Evolutionary conservation across 495 filamentous ascomycete genomes (phyloP).

Genomic region (Aspergillus haitiensis): DNA sequence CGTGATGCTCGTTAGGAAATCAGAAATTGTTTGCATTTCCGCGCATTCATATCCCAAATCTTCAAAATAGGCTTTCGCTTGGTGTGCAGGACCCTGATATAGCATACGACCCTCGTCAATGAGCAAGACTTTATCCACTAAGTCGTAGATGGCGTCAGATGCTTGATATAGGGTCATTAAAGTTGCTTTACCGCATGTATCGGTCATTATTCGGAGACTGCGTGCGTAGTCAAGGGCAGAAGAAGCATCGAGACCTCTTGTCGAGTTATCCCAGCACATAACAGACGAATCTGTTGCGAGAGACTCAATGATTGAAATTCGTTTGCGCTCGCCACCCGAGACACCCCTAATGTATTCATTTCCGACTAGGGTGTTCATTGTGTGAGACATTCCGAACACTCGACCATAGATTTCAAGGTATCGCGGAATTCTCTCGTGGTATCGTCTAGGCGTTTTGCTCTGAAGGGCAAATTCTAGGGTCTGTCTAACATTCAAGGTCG

Average conservation of each 20-base stretch:
- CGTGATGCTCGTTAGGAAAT: conserved; percentile 82
- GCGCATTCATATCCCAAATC: conserved; percentile 74
- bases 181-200: conserved; percentile 74
- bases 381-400: conserved; percentile 85
- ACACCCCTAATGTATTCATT: conserved; percentile 80
- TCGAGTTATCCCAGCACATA: conserved; percentile 81
- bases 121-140: conserved; percentile 83
- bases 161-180: conserved; percentile 82
- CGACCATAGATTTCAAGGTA: conserved; percentile 69
- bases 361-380: conserved; percentile 77
- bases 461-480: conserved; percentile 79
- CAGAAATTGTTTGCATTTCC: conserved; percentile 75
- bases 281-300: conserved; percentile 74
- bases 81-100: conserved; percentile 69
- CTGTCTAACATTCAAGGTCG: conserved; percentile 79
- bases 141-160: conserved; percentile 76
- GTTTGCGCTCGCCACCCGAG: conserved; percentile 83
- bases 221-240: conserved; percentile 73
- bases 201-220: conserved; percentile 74
- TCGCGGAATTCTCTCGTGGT: conserved; percentile 66
- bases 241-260: conserved; percentile 76
- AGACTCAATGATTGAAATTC: conserved; percentile 50
- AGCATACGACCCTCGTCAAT: conserved; percentile 78
- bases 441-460: conserved; percentile 70
- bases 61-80: conserved; percentile 78